phyloP scores from a whole-genome alignment of 768 basidiomycete genomes.

The Lyophyllum decastes region DNA sequence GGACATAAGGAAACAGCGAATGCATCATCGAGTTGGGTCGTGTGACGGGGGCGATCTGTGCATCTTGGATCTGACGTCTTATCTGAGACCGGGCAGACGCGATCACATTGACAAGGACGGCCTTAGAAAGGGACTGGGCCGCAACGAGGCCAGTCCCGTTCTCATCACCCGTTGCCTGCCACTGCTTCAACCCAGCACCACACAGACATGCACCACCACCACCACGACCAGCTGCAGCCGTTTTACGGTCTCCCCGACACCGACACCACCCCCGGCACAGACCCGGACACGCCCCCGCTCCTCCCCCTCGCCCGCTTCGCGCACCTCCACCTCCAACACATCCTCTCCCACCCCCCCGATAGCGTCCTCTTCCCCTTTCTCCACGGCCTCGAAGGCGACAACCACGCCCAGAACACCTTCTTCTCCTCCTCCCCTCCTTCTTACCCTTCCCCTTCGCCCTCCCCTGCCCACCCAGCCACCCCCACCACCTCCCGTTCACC shows the following conservation, averaged over 20 bases:
- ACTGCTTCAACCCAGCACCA: background rate
- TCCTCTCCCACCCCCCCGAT: slow-evolving; percentile 76
- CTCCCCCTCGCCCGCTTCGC: slow-evolving; percentile 52
- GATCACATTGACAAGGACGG: too few relatives aligned
- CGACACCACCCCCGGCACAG: background rate
- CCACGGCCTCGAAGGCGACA: slow-evolving; percentile 83
- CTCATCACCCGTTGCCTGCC: background rate
- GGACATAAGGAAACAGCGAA: too few relatives aligned
- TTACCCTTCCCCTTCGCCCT: too few relatives aligned
- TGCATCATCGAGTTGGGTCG: too few relatives aligned
- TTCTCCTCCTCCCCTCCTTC: slow-evolving; percentile 47
- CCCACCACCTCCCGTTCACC: background rate
- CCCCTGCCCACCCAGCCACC: too few relatives aligned
- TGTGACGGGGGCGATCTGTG: too few relatives aligned
- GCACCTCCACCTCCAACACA: slow-evolving; percentile 60
- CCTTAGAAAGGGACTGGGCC: too few relatives aligned
- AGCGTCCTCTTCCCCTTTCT: slow-evolving; percentile 85
- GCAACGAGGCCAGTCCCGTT: too few relatives aligned
- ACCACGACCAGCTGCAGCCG: background rate
- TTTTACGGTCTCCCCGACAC: slow-evolving; percentile 1
- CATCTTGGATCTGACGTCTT: too few relatives aligned
- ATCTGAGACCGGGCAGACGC: too few relatives aligned
- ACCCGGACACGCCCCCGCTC: slow-evolving; percentile 6
- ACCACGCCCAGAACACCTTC: slow-evolving; percentile 79
- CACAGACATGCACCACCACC: background rate